Base-by-base conservation (phyloP, 1,284 basidiomycete genomes). In the Lentinula novae-zelandiae region DNA sequence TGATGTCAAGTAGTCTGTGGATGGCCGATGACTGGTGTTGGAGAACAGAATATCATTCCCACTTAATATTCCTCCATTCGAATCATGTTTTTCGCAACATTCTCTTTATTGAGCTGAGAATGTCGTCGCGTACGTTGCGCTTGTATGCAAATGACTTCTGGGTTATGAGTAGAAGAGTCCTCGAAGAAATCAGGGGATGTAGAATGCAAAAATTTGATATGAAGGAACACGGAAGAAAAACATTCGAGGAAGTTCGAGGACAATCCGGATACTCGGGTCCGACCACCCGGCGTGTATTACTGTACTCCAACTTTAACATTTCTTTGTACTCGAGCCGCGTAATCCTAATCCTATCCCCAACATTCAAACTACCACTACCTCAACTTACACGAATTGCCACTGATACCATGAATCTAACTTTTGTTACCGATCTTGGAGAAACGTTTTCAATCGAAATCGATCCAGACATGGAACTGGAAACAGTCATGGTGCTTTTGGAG, bases 401-500 rank as follows among this genome's bases (percentile, higher is more conserved):
- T 22, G 0, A n/a, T 60, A 74, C 63, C 62, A 96, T 96, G 93
- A 81, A 86, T 67, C 77, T 97, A 64, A 95, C 93, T 0, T 91
- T 97, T 69, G 74, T 87, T 48, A 91, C 80, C 58, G 91, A 94
- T 60, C 72, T 85, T n/a, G 94, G 93, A 3, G 80, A 87, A 64
- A 80, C 85, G 0, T 95, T 87, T 71, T 75, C 80, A 51, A 75
- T 96, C 60, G 95, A 96, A 70, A 93, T 96, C 66, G 92, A 94
- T 74, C 82, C 91, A 0, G 83, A 83, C 52, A 93, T 97, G 90
- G 86, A 90, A 70, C 80, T 97, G 31, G 90, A 92, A 77, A 91
- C 95, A 71, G 86, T 96, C 42, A 89, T 89, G 82, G 94, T 92
- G 7, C 78, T 97, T 58, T 80, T 96, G 27, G 94, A 96, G 72